Percentiles rank a stretch among this genome's conserved stretches.
phyloP scores from a whole-genome alignment of 2,329 filamentous ascomycete genomes.

The Cytospora paraplurivora region DNA sequence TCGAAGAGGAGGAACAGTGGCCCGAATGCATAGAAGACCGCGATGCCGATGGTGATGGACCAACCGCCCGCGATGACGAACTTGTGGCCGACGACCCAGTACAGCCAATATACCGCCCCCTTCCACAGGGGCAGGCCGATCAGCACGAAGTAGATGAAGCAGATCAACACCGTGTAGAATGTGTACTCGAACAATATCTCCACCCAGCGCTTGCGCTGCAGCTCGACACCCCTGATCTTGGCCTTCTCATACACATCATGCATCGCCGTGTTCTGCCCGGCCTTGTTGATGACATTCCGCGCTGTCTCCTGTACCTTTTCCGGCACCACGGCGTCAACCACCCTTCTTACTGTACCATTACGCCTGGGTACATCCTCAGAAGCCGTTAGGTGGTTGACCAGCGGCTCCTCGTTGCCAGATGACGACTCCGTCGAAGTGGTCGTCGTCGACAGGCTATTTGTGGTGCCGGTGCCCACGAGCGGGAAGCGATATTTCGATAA shows the following conservation, averaged over 20 bases:
- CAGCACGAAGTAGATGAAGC: conserved; percentile 49
- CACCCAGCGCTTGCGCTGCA: conserved; percentile 31
- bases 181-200: conserved; percentile 31
- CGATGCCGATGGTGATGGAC: conserved; percentile 43
- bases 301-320: conserved; percentile 19
- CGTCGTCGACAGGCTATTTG: not conserved
- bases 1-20: conserved; percentile 37
- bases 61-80: conserved; percentile 45
- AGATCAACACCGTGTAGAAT: conserved; percentile 35
- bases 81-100: conserved; percentile 43
- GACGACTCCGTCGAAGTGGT: not conserved
- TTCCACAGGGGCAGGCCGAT: conserved; percentile 49
- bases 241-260: conserved; percentile 30
- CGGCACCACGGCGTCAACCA: conserved; percentile 20
- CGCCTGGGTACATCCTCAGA: conserved; percentile 7
- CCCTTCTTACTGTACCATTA: conserved; percentile 13
- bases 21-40: conserved; percentile 32
- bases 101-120: conserved; percentile 47
- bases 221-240: conserved; percentile 27
- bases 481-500: conserved; percentile 8
- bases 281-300: conserved; percentile 12
- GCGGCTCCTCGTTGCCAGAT: conserved; percentile 9
- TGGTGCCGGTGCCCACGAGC: not conserved
- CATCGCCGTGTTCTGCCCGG: conserved; percentile 13
- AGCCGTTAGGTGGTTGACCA: not conserved